Evolutionary conservation across 2,329 filamentous ascomycete genomes (phyloP).

Genomic region (Pyricularia grisea): DNA sequence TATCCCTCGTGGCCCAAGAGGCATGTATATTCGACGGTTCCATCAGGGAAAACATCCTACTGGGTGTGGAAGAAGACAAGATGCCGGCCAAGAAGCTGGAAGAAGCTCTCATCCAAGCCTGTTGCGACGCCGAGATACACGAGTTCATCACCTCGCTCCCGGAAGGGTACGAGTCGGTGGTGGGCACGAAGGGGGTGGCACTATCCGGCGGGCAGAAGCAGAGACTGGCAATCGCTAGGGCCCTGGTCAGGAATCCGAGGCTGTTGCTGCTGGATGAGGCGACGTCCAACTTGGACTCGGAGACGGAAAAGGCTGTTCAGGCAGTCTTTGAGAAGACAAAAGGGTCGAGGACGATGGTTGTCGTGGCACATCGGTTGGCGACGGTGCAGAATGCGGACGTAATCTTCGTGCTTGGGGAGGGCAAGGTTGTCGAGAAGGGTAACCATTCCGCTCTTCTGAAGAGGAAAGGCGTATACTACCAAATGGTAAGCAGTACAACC

Average conservation of each 20-base stretch:
- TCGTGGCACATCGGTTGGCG: conserved; percentile 55
- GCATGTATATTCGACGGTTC: conserved; percentile 46
- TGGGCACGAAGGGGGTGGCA: conserved; percentile 10
- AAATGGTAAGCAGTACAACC: conserved; percentile 28
- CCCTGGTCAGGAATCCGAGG: conserved; percentile 8
- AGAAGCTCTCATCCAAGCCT: conserved; percentile 14
- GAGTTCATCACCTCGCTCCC: conserved; percentile 18
- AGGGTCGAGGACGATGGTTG: conserved; percentile 50
- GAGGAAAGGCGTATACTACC: conserved; percentile 39
- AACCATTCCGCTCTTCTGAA: conserved; percentile 41
- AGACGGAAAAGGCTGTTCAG: conserved; percentile 12
- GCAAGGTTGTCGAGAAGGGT: conserved; percentile 52
- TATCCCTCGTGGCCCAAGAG: conserved; percentile 51
- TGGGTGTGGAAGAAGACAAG: conserved; percentile 15
- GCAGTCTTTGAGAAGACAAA: conserved; percentile 19
- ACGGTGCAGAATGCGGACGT: conserved; percentile 62
- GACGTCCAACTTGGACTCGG: conserved; percentile 10
- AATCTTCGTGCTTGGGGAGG: conserved; percentile 60
- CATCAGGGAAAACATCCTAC: conserved; percentile 20
- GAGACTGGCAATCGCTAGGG: conserved; percentile 11
- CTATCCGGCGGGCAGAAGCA: conserved; percentile 13
- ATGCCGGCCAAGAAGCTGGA: neutral
- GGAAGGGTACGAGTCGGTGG: conserved; percentile 13
- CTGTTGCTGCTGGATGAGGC: conserved; percentile 12
- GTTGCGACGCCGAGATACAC: conserved; percentile 19